Percentiles rank a stretch among this genome's conserved stretches.
These are phyloP conservation scores for Pseudogymnoascus sp. DNA, from an alignment of 2,329 filamentous ascomycete species.

Conservation along the genomic window DNA sequence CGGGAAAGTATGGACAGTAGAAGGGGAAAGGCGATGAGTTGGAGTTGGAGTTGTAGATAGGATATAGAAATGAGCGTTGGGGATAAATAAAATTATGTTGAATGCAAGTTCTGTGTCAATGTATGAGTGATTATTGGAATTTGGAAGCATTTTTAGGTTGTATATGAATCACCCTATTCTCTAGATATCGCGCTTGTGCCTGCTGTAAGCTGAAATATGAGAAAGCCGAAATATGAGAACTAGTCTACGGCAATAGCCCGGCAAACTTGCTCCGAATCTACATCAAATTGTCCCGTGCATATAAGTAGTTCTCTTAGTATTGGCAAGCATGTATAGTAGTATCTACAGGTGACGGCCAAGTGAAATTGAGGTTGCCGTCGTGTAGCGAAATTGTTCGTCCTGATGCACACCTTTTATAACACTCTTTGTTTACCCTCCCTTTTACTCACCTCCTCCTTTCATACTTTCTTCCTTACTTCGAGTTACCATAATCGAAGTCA, in stretches of 20 bases:
- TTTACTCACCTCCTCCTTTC: too few species aligned
- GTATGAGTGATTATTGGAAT: neutral
- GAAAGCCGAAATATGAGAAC: neutral
- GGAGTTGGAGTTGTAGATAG: neutral
- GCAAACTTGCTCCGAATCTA: neutral
- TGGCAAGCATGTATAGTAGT: too few species aligned
- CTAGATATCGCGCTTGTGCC: neutral
- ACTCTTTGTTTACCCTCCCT: too few species aligned
- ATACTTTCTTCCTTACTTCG: too few species aligned
- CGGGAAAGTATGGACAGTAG: constrained; percentile 20
- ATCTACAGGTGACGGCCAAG: too few species aligned
- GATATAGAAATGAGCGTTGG: neutral
- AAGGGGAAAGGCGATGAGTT: neutral
- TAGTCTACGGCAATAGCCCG: neutral
- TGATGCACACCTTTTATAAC: too few species aligned
- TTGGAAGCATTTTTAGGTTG: neutral
- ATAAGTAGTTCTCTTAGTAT: neutral
- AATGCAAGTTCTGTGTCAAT: neutral
- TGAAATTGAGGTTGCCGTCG: too few species aligned
- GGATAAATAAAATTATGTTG: neutral
- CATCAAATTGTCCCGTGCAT: neutral
- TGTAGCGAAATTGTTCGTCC: too few species aligned
- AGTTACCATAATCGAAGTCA: too few species aligned
- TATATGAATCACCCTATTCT: neutral
- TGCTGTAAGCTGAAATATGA: too few species aligned